Percentiles rank a stretch among this genome's conserved stretches.
These are phyloP conservation scores for Russula earlei DNA, from an alignment of 768 basidiomycete species.

Conservation along the genomic window DNA sequence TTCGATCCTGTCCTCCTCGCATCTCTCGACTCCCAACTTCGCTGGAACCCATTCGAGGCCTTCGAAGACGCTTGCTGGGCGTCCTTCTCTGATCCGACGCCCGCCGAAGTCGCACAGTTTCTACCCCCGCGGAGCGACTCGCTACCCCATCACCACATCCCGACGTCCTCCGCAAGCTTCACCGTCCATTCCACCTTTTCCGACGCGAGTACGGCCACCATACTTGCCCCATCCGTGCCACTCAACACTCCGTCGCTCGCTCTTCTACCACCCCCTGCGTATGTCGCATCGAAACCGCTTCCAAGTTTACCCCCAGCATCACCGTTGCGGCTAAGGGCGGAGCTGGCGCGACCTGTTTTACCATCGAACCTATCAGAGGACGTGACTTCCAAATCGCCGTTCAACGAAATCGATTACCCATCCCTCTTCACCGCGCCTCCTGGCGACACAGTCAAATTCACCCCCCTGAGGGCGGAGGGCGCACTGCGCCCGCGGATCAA, in stretches of 20 bases:
- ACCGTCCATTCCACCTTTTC: neutral
- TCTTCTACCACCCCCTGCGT: neutral
- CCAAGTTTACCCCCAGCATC: conserved; percentile 6
- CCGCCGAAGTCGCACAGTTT: neutral
- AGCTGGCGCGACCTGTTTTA: too few relatives aligned
- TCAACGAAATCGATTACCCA: neutral
- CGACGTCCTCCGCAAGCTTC: neutral
- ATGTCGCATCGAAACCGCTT: conserved; percentile 5
- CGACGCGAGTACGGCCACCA: neutral
- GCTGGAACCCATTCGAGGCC: conserved; percentile 3
- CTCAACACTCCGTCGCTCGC: neutral
- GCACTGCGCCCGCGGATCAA: conserved; percentile 10
- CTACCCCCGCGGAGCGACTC: neutral
- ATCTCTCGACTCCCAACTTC: conserved; percentile 6
- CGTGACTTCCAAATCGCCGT: neutral
- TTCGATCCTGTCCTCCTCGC: conserved; percentile 12
- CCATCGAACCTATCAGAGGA: neutral
- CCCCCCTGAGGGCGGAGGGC: neutral
- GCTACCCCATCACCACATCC: neutral
- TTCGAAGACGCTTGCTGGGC: conserved; percentile 9
- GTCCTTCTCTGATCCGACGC: neutral
- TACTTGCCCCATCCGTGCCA: neutral
- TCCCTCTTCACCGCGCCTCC: neutral
- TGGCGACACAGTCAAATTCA: neutral
- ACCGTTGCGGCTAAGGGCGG: neutral